phyloP scores from a whole-genome alignment of 1,139 yeast species.

The Ogataea hybrid region DNA sequence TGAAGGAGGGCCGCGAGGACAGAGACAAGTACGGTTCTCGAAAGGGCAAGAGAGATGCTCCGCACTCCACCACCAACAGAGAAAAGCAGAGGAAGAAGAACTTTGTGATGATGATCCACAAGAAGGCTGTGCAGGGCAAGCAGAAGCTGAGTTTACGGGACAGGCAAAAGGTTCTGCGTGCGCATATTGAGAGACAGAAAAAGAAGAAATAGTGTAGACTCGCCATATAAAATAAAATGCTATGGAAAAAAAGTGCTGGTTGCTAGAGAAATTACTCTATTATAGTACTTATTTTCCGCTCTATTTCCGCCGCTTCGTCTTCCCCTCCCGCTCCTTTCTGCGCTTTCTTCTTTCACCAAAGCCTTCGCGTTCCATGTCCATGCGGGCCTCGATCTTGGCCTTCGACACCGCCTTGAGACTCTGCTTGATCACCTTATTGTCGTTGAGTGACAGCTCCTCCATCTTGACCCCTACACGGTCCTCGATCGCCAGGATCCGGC shows the following conservation, averaged over 20 bases:
- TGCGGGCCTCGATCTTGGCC: slow-evolving; percentile 85
- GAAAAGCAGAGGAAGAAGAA: slow-evolving; percentile 98
- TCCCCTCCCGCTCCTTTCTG: slow-evolving; percentile 3
- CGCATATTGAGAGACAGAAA: slow-evolving; percentile 88
- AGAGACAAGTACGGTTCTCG: slow-evolving; percentile 88
- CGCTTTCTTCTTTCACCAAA: slow-evolving; percentile 70
- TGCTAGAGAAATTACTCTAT: background rate
- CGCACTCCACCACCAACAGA: slow-evolving; percentile 89
- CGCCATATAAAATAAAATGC: too few relatives aligned
- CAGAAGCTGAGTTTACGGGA: slow-evolving; percentile 87
- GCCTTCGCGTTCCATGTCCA: slow-evolving; percentile 91
- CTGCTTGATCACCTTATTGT: slow-evolving; percentile 70
- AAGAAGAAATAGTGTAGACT: slow-evolving; percentile 49
- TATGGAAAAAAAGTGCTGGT: too few relatives aligned
- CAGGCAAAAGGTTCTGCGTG: slow-evolving; percentile 79
- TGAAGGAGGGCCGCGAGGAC: slow-evolving; percentile 89
- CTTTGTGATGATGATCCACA: slow-evolving; percentile 97
- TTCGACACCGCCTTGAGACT: slow-evolving; percentile 67
- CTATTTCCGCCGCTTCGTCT: slow-evolving; percentile 2
- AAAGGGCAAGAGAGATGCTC: slow-evolving; percentile 72
- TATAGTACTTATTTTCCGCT: background rate
- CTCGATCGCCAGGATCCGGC: slow-evolving; percentile 81
- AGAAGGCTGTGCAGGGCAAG: slow-evolving; percentile 90
- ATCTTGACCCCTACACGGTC: slow-evolving; percentile 76
- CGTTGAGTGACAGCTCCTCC: slow-evolving; percentile 70